Evolutionary conservation across 768 basidiomycete genomes (phyloP), one percentile per base, ranked within the genome.

Genomic region (Naganishia kalamii): DNA sequence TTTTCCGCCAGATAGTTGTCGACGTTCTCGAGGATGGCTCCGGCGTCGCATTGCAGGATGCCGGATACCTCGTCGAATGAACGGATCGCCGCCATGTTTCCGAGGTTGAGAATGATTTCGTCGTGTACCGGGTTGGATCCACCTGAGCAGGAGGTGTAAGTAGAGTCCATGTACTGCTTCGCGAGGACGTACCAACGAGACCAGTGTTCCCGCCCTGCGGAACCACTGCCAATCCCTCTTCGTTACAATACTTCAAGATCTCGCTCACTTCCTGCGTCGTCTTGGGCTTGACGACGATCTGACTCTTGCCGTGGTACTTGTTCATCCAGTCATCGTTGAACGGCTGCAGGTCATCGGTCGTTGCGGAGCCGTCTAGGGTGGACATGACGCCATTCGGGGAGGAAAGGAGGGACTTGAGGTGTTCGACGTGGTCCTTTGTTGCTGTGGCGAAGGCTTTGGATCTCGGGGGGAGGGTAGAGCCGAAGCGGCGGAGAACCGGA

Each of bases 131-230:
- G 94, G 12, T 94, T 88, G 68, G 92, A 86, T 40, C 96, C 96
- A 52, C 81, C 78, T 80, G 50, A 25, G 7, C 19, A 23, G 4
- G 4, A 62, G 46, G 40, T 32, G 27, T 41, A 15, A 43, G 10
- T 49, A 17, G 43, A 13, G 15, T 23, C 25, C 7, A 46, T n/a
- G 15, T 13, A 10, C 13, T 3, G 17, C 13, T 17, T 10, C 7
- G 40, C 2, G 23, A 50, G 23, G n/a, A 74, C 79, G 68, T 62
- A 63, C 93, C 96, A 40, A 99, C 96, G 13, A 99, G 84, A 17
- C 96, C 96, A 0, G 96, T 99, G 80, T 99, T 99, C 49, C 96
- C 96, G 50, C 96, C 94, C 78, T 99, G 96, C 1, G 96, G 96
- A 1, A 96, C 92, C 61, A 98, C 84, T n/a, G 87, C 87, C 44